Evolutionary conservation across 768 basidiomycete species (phyloP), one percentile per base, ranked within the genome.

Genomic region (Leccinum uliginosum): DNA sequence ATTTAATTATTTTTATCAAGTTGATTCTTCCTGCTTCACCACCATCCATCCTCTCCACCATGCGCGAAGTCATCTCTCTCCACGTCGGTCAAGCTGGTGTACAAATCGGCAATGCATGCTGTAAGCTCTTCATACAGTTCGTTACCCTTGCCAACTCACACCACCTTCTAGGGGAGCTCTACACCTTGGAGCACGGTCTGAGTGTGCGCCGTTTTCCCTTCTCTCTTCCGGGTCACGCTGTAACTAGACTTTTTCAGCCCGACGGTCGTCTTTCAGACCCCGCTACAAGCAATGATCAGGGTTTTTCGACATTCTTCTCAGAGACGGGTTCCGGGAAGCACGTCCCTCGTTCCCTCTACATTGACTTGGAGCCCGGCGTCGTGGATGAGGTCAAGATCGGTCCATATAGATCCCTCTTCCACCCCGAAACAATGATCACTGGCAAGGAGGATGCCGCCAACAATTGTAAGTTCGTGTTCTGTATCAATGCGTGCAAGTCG

Each of bases 391-490:
- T 99, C 72, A 91, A 92, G 75, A 86, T 83, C 44, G 96, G 96
- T 65, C 81, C 86, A 43, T 97, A 98, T 78, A 83, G 91, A 71
- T 87, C 87, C 58, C 84, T 99, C 27, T 99, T 99, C 79, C 96
- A 99, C 74, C 96, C 96, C 0, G 96, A 98, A 78, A 91, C 93
- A 48, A 83, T 99, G 77, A 86, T 98, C 73, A 89, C 90, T 54
- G 96, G 96, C 69, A 98, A 98, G 78, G 96, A 99, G 79, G 96
- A 99, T 68, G 96, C 96, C 50, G 96, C 96, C 62, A 99, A 97
- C 82, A 99, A 99, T 75, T 99, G 94, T 94, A 71, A 72, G 84
- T 73, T n/a, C 21, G 46, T 55, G 40, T 24, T 3, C n/a, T 24
- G 23, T 38, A 30, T 51, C 50, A 5, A 19, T 27, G 17, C 10